Conservation (phyloP, 441 rosid genomes). For the Rhodomyrtus psidioides region DNA sequence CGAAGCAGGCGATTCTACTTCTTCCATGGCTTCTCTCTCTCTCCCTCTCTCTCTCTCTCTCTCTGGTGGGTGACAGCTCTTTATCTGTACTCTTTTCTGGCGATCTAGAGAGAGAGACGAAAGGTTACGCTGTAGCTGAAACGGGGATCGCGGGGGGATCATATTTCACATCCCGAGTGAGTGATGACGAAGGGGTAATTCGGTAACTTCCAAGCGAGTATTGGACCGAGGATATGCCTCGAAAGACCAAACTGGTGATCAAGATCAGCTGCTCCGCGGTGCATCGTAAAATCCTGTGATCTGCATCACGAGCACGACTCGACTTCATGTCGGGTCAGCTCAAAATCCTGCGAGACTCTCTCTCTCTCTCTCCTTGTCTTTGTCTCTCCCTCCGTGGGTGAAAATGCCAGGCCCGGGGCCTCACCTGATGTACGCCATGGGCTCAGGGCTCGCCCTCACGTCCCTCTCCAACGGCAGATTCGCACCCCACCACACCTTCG, state of each 20-base stretch:
- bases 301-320: background rate
- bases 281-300: background rate
- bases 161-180: background rate
- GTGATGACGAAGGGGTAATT: background rate
- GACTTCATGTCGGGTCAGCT: too few relatives aligned
- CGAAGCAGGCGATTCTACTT: background rate
- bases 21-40: background rate
- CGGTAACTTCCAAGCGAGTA: background rate
- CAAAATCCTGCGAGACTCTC: too few relatives aligned
- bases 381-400: background rate
- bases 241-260: background rate
- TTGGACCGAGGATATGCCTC: background rate
- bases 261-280: background rate
- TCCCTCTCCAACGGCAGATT: slow-evolving; percentile 37
- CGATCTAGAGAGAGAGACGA: background rate
- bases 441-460: slow-evolving; percentile 41
- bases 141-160: background rate
- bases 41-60: background rate
- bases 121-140: background rate
- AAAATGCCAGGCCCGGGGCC: slow-evolving; percentile 70
- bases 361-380: too few relatives aligned
- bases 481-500: slow-evolving; percentile 48
- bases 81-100: background rate
- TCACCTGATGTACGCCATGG: slow-evolving; percentile 56
- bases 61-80: background rate